Evolutionary conservation across 352 stramenopile species (phyloP).

Genomic region (Pythium periplocum): DNA sequence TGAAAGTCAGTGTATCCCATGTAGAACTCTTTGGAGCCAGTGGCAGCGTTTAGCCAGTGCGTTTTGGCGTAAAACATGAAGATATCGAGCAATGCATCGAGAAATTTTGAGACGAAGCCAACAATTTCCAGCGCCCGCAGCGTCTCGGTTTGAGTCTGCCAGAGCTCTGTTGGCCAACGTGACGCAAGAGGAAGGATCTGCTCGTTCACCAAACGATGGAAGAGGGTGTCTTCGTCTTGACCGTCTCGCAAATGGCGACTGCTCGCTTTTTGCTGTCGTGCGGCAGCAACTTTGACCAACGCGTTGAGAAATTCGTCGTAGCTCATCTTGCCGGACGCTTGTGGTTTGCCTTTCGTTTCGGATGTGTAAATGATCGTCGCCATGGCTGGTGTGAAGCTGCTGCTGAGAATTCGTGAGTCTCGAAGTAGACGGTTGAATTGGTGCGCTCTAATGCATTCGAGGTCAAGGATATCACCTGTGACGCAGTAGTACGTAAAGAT

Average conservation of each 20-base stretch:
- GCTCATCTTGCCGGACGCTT: conserved; percentile 60
- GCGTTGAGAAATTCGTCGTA: conserved; percentile 79
- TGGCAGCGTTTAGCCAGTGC: conserved; percentile 28
- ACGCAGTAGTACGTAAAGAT: conserved; percentile 83
- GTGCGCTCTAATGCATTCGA: conserved; percentile 64
- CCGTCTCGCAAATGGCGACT: conserved; percentile 31
- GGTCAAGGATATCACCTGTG: conserved; percentile 64
- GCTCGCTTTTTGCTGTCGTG: conserved; percentile 22
- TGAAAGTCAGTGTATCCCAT: conserved; percentile 70
- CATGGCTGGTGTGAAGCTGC: conserved; percentile 55
- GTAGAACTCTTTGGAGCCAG: conserved; percentile 52
- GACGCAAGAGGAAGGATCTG: conserved; percentile 53
- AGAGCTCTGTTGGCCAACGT: conserved; percentile 47
- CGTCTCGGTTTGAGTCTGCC: conserved; percentile 41
- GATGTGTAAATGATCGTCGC: conserved; percentile 78
- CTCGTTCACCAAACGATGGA: conserved; percentile 52
- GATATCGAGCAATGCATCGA: conserved; percentile 61
- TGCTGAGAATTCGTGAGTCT: conserved; percentile 47
- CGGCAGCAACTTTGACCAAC: conserved; percentile 56
- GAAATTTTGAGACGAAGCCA: conserved; percentile 58
- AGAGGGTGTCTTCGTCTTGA: conserved; percentile 43
- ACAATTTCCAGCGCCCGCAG: conserved; percentile 47
- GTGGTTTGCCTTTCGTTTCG: conserved; percentile 62
- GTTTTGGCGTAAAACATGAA: conserved; percentile 77
- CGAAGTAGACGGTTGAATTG: conserved; percentile 72